phyloP scores from a whole-genome alignment of 495 filamentous ascomycete species.

The Hypoxylon trugodes region DNA sequence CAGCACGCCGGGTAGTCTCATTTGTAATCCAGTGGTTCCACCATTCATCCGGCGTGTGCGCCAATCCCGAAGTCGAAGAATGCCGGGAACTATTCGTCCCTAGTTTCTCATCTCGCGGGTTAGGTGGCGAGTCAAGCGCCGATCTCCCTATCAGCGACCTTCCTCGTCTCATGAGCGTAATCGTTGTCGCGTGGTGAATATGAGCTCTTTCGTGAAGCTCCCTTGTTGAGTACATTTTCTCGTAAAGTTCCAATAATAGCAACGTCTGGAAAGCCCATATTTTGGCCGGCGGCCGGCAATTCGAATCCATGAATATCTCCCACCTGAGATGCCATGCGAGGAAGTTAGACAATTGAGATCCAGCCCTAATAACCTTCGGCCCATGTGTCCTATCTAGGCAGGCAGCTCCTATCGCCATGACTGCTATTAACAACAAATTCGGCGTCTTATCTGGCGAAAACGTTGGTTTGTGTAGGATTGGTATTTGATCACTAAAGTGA shows the following conservation, averaged over 20 bases:
- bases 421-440: conserved; percentile 85
- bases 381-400: conserved; percentile 86
- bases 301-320: conserved; percentile 89
- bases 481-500: conserved; percentile 93
- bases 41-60: conserved; percentile 81
- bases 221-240: conserved; percentile 95
- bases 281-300: conserved; percentile 93
- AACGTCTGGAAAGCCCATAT: conserved; percentile 98
- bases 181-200: conserved; percentile 94
- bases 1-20: conserved; percentile 87
- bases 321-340: conserved; percentile 91
- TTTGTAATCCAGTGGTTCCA: conserved; percentile 98
- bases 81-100: conserved; percentile 66
- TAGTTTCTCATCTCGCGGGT: conserved; percentile 67
- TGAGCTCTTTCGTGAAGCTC: conserved; percentile 94
- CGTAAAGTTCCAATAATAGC: conserved; percentile 88
- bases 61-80: conserved; percentile 64
- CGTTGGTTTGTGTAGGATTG: conserved; percentile 92
- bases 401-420: conserved; percentile 92
- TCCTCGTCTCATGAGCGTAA: conserved; percentile 94
- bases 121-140: conserved; percentile 87
- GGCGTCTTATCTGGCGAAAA: conserved; percentile 88
- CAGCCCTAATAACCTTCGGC: conserved; percentile 72
- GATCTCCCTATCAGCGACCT: conserved; percentile 91
- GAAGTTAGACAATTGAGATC: conserved; percentile 82